These are phyloP conservation scores for Artemisia argyi DNA, from an alignment of 129 eudicot species.

Conservation along the genomic window DNA sequence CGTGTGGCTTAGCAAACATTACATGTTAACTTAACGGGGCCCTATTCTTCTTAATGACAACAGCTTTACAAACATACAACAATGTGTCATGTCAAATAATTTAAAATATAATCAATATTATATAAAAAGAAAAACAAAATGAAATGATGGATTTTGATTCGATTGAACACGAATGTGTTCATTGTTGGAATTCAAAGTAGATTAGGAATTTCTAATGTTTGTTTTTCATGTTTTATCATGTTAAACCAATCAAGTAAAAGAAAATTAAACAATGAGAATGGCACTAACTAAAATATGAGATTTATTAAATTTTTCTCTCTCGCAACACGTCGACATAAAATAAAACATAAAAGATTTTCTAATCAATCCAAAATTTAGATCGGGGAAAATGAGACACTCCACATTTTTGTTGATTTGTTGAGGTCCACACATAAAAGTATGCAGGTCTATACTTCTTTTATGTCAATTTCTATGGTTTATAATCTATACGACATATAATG, in stretches of 20 bases:
- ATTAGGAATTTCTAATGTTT: too few relatives aligned
- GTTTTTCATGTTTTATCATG: too few relatives aligned
- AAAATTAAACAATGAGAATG: too few relatives aligned
- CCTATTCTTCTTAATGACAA: background rate
- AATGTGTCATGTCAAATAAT: background rate
- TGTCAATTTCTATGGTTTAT: constrained; percentile 9
- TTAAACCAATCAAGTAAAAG: too few relatives aligned
- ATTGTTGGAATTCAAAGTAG: background rate
- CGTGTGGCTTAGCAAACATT: too few relatives aligned
- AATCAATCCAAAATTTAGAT: background rate
- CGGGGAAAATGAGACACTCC: constrained; percentile 23
- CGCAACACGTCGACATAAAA: too few relatives aligned
- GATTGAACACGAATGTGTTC: constrained; percentile 5
- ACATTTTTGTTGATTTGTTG: constrained; percentile 22
- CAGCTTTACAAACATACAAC: background rate
- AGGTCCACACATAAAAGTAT: constrained; percentile 12
- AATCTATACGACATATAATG: too few relatives aligned
- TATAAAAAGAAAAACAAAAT: background rate
- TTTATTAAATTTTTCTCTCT: too few relatives aligned
- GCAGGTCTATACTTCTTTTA: constrained; percentile 27
- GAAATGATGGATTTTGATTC: background rate
- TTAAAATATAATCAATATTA: background rate
- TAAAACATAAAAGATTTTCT: too few relatives aligned
- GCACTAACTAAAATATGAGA: too few relatives aligned
- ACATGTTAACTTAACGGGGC: too few relatives aligned